These are phyloP conservation scores for Ophiosphaerella narmari DNA, from an alignment of 2,329 filamentous ascomycete species.

Conservation along the genomic window DNA sequence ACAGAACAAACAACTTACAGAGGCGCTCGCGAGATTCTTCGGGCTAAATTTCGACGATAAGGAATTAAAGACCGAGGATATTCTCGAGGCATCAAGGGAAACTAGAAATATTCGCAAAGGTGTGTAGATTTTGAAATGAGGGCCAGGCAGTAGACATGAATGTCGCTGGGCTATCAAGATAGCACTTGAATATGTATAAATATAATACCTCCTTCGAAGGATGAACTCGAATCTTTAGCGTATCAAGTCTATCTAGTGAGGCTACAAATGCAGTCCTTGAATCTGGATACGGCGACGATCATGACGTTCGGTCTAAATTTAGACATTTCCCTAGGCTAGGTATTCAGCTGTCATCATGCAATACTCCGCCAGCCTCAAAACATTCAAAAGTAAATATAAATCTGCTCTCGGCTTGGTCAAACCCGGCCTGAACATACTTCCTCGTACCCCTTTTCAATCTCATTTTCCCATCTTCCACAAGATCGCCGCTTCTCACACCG, in stretches of 20 bases:
- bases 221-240: background rate
- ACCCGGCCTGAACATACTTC: background rate
- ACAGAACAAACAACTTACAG: slow-evolving; percentile 32
- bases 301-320: slow-evolving; percentile 15
- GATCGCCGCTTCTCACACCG: slow-evolving; percentile 17
- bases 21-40: slow-evolving; percentile 31
- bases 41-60: slow-evolving; percentile 28
- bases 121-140: too few relatives aligned
- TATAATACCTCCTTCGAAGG: too few relatives aligned
- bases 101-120: background rate
- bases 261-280: background rate
- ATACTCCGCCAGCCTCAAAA: background rate
- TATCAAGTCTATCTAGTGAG: background rate
- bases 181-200: too few relatives aligned
- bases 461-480: background rate
- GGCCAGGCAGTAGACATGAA: too few relatives aligned
- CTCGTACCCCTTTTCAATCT: background rate
- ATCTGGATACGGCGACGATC: background rate
- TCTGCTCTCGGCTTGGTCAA: background rate
- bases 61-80: slow-evolving; percentile 22
- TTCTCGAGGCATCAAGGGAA: slow-evolving; percentile 18
- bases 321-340: slow-evolving; percentile 9
- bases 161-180: too few relatives aligned
- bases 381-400: background rate
- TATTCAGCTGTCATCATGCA: slow-evolving; percentile 1